phyloP scores from a whole-genome alignment of 2,329 filamentous ascomycete species.

The Elsinoe australis region DNA sequence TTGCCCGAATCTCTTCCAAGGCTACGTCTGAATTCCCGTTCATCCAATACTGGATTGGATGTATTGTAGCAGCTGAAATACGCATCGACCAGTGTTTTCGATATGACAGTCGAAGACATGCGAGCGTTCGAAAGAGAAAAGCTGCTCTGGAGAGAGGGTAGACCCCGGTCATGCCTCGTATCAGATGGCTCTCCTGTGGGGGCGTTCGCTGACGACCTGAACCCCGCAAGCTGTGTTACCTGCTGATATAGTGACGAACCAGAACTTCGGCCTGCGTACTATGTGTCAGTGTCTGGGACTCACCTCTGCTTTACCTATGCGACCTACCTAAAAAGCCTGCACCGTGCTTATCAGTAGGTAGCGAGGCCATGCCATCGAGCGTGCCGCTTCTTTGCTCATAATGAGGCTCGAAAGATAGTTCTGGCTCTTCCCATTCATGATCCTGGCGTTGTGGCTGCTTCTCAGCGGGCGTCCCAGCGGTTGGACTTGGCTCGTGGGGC shows the following conservation, averaged over 20 bases:
- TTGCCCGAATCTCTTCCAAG: slow-evolving; percentile 32
- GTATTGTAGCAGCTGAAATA: slow-evolving; percentile 43
- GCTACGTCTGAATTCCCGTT: slow-evolving; percentile 42
- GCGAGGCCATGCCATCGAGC: slow-evolving; percentile 29
- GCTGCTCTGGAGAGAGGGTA: slow-evolving; percentile 10
- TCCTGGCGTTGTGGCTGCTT: slow-evolving; percentile 14
- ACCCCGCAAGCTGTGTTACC: background rate
- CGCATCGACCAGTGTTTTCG: slow-evolving; percentile 33
- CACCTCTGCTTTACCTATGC: slow-evolving; percentile 20
- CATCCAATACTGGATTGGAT: slow-evolving; percentile 43
- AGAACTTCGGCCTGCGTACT: background rate
- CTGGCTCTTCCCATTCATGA: slow-evolving; percentile 13
- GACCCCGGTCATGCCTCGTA: background rate
- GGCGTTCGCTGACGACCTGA: background rate
- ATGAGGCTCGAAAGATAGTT: slow-evolving; percentile 17
- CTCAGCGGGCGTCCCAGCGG: slow-evolving; percentile 21
- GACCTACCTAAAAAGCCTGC: slow-evolving; percentile 39
- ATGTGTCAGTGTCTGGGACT: slow-evolving; percentile 11
- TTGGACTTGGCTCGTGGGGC: background rate
- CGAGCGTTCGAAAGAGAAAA: slow-evolving; percentile 21
- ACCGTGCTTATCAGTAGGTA: slow-evolving; percentile 30
- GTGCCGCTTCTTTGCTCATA: slow-evolving; percentile 20
- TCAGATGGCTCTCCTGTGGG: background rate
- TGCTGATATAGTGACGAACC: slow-evolving; percentile 1
- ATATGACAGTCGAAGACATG: slow-evolving; percentile 27